A percentile compares a stretch with the other conserved stretches of the same genome.
Evolutionary conservation across 2,329 filamentous ascomycete genomes (phyloP).

Genomic region (Dactylellina leptospora): DNA sequence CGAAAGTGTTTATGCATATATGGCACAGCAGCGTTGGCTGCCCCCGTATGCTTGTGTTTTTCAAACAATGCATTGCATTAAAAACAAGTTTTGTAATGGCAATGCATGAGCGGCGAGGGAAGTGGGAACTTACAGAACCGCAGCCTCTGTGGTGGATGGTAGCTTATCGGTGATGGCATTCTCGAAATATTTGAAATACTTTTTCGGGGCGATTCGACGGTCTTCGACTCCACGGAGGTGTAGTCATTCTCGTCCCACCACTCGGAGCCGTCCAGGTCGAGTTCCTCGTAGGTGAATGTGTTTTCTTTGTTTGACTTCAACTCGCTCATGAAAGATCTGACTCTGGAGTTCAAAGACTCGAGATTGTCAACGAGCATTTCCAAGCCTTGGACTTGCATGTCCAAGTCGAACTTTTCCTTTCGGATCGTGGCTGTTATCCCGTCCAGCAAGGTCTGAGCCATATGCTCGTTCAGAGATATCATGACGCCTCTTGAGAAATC

Average conservation of each 20-base stretch:
- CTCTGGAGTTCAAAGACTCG: conserved; percentile 35
- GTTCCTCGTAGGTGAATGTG: conserved; percentile 43
- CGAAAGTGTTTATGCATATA: too few relatives aligned
- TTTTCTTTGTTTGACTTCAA: conserved; percentile 41
- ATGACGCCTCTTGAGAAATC: conserved; percentile 45
- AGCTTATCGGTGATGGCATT: conserved; percentile 32
- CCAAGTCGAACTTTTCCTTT: conserved; percentile 30
- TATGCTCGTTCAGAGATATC: conserved; percentile 48
- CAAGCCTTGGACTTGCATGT: conserved; percentile 45
- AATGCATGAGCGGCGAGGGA: too few relatives aligned
- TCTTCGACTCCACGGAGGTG: background rate
- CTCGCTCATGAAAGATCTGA: conserved; percentile 32
- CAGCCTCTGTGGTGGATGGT: background rate
- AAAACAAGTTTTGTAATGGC: background rate
- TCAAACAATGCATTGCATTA: background rate
- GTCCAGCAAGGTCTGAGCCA: conserved; percentile 46
- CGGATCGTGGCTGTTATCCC: conserved; percentile 46
- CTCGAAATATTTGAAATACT: conserved; percentile 23
- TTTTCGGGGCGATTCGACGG: background rate
- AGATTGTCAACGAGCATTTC: conserved; percentile 47
- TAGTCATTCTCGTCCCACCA: conserved; percentile 18
- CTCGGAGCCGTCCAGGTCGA: conserved; percentile 41
- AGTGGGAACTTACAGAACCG: conserved; percentile 36
- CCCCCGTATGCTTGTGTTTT: too few relatives aligned
- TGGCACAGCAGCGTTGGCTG: too few relatives aligned